Evolutionary conservation across 2,329 filamentous ascomycete genomes (phyloP).

Genomic region (Fonsecaea multimorphosa): DNA sequence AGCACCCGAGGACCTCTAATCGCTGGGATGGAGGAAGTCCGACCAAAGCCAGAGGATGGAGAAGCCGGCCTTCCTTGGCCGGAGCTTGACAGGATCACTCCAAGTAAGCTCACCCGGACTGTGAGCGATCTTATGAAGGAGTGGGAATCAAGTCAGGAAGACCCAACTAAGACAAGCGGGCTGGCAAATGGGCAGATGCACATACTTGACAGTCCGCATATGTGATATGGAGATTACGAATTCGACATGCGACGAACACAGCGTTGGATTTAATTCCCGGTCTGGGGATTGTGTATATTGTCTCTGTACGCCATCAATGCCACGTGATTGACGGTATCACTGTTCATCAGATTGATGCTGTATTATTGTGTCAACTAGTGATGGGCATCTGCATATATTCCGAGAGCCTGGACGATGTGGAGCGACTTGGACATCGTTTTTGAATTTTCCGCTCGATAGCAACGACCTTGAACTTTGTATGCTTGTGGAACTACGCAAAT

Average conservation of each 20-base stretch:
- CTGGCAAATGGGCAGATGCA: constrained; percentile 6
- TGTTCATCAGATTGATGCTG: background rate
- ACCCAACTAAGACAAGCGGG: background rate
- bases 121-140: constrained; percentile 88
- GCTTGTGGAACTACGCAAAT: background rate
- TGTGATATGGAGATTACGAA: constrained; percentile 12
- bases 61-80: constrained; percentile 62
- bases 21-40: constrained; percentile 4
- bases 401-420: background rate
- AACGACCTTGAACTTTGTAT: background rate
- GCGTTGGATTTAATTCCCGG: background rate
- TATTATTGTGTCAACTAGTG: background rate
- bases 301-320: background rate
- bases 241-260: background rate
- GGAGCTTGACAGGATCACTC: constrained; percentile 72
- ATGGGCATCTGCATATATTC: background rate
- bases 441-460: background rate
- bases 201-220: constrained; percentile 29
- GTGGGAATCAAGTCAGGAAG: constrained; percentile 65
- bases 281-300: background rate
- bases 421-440: background rate
- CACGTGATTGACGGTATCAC: background rate
- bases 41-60: constrained; percentile 10
- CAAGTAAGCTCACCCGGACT: constrained; percentile 78
- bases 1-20: constrained; percentile 9